These are phyloP conservation scores for Chlorella sorokiniana DNA, from an alignment of 139 green algal species.

Conservation along the genomic window DNA sequence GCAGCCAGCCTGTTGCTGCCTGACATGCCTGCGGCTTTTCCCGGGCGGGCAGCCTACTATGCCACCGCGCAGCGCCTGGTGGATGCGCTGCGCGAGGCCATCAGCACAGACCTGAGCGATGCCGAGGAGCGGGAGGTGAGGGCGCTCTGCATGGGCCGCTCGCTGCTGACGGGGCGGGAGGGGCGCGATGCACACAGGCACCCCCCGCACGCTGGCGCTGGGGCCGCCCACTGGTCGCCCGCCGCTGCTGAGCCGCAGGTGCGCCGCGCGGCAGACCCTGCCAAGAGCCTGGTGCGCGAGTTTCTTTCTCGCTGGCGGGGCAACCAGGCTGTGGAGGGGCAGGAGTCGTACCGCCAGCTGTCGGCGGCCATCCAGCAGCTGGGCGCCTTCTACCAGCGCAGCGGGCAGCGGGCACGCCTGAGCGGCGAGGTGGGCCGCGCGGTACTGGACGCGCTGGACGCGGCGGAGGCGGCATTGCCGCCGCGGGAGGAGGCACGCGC, in stretches of 20 bases:
- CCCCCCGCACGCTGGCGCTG: not conserved
- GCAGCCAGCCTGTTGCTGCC: not conserved
- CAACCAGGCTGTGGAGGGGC: slow-evolving; percentile 11
- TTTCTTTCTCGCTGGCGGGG: slow-evolving; percentile 37
- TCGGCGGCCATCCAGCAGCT: slow-evolving; percentile 38
- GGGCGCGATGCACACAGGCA: no score
- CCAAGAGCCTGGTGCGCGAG: slow-evolving; percentile 41
- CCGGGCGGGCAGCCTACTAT: slow-evolving; percentile 34
- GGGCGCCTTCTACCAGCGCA: slow-evolving; percentile 38
- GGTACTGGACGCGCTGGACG: slow-evolving; percentile 29
- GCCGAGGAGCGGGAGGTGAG: slow-evolving; percentile 46
- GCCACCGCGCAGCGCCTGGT: slow-evolving; percentile 37
- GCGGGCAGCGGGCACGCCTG: slow-evolving; percentile 36
- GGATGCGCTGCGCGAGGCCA: slow-evolving; percentile 45
- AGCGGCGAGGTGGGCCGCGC: not conserved
- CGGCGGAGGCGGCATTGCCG: slow-evolving; percentile 39
- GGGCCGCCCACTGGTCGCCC: not conserved
- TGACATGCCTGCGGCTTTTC: not conserved
- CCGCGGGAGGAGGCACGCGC: not conserved
- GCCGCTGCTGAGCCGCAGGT: slow-evolving; percentile 16
- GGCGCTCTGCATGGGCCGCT: no score
- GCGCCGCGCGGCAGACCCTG: slow-evolving; percentile 43
- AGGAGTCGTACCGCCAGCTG: slow-evolving; percentile 25
- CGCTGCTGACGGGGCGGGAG: no score
- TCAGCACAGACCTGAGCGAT: slow-evolving; percentile 44